Evolutionary conservation across 176 grass and related monocot genomes (phyloP).

Genomic region (Eragrostis curvula): DNA sequence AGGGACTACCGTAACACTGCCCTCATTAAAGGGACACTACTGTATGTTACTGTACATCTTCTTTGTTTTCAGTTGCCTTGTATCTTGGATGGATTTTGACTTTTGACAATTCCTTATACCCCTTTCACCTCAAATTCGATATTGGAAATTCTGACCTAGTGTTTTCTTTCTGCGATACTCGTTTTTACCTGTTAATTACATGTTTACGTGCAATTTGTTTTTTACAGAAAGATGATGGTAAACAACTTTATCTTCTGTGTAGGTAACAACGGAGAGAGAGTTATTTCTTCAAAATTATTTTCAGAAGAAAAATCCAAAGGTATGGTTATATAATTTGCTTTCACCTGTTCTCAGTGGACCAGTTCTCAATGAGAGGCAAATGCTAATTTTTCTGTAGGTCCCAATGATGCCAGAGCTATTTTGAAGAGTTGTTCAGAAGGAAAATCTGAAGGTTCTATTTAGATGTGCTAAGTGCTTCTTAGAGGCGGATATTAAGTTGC

Average conservation of each 20-base stretch:
- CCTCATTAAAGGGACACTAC: not conserved
- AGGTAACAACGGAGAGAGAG: conserved; percentile 16
- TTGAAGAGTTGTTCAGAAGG: conserved; percentile 29
- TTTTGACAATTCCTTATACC: not conserved
- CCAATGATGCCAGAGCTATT: not conserved
- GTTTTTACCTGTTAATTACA: conserved; percentile 1
- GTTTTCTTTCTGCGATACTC: not conserved
- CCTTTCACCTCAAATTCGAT: not conserved
- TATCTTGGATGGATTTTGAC: not conserved
- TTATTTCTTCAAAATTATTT: conserved; percentile 20
- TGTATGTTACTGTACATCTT: conserved; percentile 17
- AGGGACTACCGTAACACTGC: too few species aligned
- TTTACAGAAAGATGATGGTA: conserved; percentile 5
- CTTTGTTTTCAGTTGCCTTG: not conserved
- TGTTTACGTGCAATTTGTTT: conserved; percentile 32
- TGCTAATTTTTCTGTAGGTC: conserved; percentile 7
- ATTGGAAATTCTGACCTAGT: not conserved
- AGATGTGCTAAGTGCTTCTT: too few species aligned
- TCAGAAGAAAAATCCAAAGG: conserved; percentile 35
- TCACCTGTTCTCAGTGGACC: not conserved
- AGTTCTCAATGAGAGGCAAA: not conserved
- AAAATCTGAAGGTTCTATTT: conserved; percentile 28
- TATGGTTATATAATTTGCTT: conserved; percentile 26
- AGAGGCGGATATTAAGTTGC: too few species aligned
- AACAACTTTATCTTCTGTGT: not conserved